Conservation (phyloP, 768 basidiomycete species). For the Macrolepiota fuliginosa region DNA sequence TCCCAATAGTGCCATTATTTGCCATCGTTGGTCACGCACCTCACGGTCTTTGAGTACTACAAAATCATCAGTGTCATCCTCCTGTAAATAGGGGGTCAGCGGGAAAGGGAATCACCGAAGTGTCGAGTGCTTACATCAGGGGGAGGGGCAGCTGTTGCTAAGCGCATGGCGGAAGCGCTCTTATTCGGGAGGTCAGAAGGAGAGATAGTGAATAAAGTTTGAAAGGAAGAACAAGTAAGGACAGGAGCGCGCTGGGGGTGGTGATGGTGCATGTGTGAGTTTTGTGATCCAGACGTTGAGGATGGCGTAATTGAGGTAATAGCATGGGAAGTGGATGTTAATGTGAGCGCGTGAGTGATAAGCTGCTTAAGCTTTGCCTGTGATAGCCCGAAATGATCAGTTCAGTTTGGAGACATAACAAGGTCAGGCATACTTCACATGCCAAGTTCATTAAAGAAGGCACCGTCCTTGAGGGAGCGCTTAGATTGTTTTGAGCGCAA, state of each 20-base stretch:
- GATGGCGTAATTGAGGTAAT: constrained; percentile 75
- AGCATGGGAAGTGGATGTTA: constrained; percentile 74
- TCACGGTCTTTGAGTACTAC: constrained; percentile 59
- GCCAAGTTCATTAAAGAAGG: constrained; percentile 73
- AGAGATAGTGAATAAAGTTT: constrained; percentile 73
- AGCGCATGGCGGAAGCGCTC: constrained; percentile 73
- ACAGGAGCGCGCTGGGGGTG: constrained; percentile 38
- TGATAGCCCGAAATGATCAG: background rate
- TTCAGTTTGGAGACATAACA: background rate
- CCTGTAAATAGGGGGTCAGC: constrained; percentile 48
- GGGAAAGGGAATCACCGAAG: background rate
- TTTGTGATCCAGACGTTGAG: constrained; percentile 27
- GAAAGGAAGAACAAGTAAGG: constrained; percentile 69
- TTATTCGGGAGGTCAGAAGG: constrained; percentile 78
- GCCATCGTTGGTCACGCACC: constrained; percentile 70
- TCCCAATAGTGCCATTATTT: constrained; percentile 70
- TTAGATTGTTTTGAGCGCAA: constrained; percentile 72
- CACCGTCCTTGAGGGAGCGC: constrained; percentile 58
- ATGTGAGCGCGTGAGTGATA: constrained; percentile 74
- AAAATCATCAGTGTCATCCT: constrained; percentile 51
- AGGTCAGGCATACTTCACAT: constrained; percentile 57
- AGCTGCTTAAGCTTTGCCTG: constrained; percentile 84
- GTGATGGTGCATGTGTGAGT: constrained; percentile 28
- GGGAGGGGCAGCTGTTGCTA: constrained; percentile 39
- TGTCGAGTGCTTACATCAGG: constrained; percentile 19